Conservation (phyloP, 2,329 filamentous ascomycete genomes). For the Dothistroma pini region DNA sequence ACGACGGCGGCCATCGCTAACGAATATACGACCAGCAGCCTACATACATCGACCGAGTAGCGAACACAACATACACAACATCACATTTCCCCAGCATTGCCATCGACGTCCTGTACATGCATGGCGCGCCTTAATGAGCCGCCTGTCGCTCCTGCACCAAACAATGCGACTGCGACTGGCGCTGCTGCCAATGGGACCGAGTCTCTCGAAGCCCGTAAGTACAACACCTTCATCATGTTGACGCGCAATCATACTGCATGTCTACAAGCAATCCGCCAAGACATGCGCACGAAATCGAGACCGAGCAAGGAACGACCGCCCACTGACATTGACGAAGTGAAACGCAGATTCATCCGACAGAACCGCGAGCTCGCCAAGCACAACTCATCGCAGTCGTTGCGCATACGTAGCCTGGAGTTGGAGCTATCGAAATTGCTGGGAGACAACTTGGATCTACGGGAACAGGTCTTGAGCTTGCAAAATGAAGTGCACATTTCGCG, state of each 20-base stretch:
- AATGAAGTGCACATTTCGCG: constrained; percentile 60
- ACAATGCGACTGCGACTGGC: constrained; percentile 16
- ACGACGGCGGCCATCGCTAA: neutral
- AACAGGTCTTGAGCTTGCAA: constrained; percentile 67
- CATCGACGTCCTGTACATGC: constrained; percentile 8
- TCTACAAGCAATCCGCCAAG: neutral
- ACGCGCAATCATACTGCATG: constrained; percentile 6
- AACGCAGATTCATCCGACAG: constrained; percentile 74
- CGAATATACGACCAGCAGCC: neutral
- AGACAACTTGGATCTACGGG: constrained; percentile 72
- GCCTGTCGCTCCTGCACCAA: constrained; percentile 49
- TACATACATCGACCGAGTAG: constrained; percentile 1
- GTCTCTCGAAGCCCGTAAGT: constrained; percentile 67
- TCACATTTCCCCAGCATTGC: neutral
- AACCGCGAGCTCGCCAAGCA: constrained; percentile 76
- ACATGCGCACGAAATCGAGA: constrained; percentile 35
- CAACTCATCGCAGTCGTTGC: constrained; percentile 73
- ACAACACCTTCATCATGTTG: neutral
- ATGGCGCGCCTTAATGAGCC: constrained; percentile 83
- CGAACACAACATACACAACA: neutral
- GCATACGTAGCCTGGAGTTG: constrained; percentile 71
- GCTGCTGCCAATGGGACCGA: constrained; percentile 45
- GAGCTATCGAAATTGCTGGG: constrained; percentile 70
- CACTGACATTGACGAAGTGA: constrained; percentile 53
- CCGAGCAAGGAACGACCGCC: constrained; percentile 21